Evolutionary conservation across 352 stramenopile genomes (phyloP), one percentile per base, ranked within the genome.

Genomic region (Peronospora tabacina): DNA sequence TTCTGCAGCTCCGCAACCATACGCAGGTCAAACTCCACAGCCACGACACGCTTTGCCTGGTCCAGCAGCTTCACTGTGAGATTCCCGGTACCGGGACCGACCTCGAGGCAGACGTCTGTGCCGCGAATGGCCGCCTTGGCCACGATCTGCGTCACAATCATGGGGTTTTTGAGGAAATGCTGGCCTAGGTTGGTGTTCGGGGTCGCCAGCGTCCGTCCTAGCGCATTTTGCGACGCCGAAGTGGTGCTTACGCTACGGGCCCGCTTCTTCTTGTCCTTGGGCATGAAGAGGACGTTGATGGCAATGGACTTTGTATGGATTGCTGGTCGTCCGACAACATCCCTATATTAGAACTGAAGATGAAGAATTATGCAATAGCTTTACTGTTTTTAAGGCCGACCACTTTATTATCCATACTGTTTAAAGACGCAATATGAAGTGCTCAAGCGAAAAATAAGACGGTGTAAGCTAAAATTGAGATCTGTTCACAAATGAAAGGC

Each of bases 1-100:
- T 99, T 99, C 53, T 98, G 75, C 24, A 99, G 87, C 77, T 99
- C 96, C n/a, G 95, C 82, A 41, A 99, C 89, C 97, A 99, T 99
- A 46, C 97, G 87, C 42, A 79, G 77, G 68, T 99, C 97, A 57
- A 98, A 97, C 79, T 99, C 97, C 37, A 99, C 91, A 9, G 96
- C 97, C 6, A 99, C 73, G 20, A 99, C 94, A 44, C 87, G 81
- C 77, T 99, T 99, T n/a, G 89, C 82, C 65, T 93, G 82, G 55
- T 98, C 82, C 30, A 99, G 70, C 15, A 99, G 75, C 62, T 97
- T 96, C 47, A 99, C 75, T n/a, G 97, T 99, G 72, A 99, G 80
- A 85, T 99, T 99, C 67, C 97, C 97, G 2, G 96, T 99, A 65
- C 96, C 95, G 0, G 95, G 95, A 29, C 94, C 91, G 57, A 99